These are phyloP conservation scores for Apodospora peruviana DNA, from an alignment of 495 filamentous ascomycete species.

Conservation along the genomic window DNA sequence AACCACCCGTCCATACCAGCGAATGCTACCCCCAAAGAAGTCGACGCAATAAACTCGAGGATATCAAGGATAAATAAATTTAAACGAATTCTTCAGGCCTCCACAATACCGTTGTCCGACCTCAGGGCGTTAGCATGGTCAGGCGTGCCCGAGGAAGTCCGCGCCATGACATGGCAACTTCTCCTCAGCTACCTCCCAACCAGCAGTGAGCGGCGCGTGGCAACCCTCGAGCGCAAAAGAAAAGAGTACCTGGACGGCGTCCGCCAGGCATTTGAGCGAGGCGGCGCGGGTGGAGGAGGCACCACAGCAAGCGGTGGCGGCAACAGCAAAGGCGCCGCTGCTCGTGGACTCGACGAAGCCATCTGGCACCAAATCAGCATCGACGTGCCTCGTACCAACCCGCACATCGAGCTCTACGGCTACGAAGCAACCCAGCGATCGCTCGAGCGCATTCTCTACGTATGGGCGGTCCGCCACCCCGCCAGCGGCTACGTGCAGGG, in stretches of 20 bases:
- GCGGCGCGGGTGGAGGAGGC: constrained; percentile 29
- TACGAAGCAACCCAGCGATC: constrained; percentile 95
- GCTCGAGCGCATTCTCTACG: constrained; percentile 88
- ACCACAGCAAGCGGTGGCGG: constrained; percentile 26
- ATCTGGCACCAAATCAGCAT: constrained; percentile 99
- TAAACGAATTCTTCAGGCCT: constrained; percentile 88
- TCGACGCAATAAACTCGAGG: constrained; percentile 77
- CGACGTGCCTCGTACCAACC: constrained; percentile 94
- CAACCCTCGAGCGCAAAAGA: constrained; percentile 87
- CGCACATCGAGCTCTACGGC: constrained; percentile 87
- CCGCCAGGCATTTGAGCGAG: constrained; percentile 85
- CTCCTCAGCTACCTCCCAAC: constrained; percentile 92
- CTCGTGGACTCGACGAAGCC: constrained; percentile 80
- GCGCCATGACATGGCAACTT: constrained; percentile 97
- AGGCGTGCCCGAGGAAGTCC: constrained; percentile 88
- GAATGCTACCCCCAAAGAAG: constrained; percentile 75
- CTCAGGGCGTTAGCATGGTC: constrained; percentile 85
- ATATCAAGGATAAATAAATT: constrained; percentile 98
- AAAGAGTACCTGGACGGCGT: constrained; percentile 97
- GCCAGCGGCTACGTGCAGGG: constrained; percentile 97
- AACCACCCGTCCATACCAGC: constrained; percentile 71
- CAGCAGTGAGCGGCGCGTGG: constrained; percentile 83
- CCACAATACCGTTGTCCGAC: constrained; percentile 77
- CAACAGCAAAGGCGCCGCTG: neutral
- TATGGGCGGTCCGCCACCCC: constrained; percentile 96